A percentile compares a stretch with the other conserved stretches of the same genome.
Evolutionary conservation across 371 early-diverging fungal genomes (phyloP).

Genomic region (Thermomucor indicae-seudaticae): DNA sequence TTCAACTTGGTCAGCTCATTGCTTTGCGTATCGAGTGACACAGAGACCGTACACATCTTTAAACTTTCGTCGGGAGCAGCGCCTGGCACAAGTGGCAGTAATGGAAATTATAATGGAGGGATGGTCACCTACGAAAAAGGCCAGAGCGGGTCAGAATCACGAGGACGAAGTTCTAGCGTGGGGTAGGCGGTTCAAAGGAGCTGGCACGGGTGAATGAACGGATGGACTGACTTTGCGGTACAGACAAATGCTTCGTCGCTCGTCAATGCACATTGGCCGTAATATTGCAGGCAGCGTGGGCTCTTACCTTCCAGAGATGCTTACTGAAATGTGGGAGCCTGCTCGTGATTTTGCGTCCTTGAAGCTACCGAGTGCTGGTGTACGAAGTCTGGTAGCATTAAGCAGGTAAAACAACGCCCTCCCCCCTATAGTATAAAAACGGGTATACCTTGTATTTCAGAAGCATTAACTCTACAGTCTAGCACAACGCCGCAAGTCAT

Average conservation of each 20-base stretch:
- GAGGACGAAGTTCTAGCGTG: slow-evolving; percentile 4
- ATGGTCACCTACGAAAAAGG: not conserved
- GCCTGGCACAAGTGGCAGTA: not conserved
- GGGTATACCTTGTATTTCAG: too few species aligned
- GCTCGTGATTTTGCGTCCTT: slow-evolving; percentile 90
- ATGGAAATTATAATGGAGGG: not conserved
- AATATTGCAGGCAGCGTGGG: slow-evolving; percentile 48
- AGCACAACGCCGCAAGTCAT: slow-evolving; percentile 79
- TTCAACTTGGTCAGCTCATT: slow-evolving; percentile 82
- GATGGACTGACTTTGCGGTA: not conserved
- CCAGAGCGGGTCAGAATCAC: not conserved
- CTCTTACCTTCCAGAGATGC: slow-evolving; percentile 78
- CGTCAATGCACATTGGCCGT: slow-evolving; percentile 54
- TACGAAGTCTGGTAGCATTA: slow-evolving; percentile 79
- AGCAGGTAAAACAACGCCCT: slow-evolving; percentile 44
- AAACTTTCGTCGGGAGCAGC: slow-evolving; percentile 44
- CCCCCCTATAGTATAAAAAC: not conserved
- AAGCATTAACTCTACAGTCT: too few species aligned
- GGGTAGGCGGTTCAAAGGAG: not conserved
- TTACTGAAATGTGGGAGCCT: slow-evolving; percentile 95
- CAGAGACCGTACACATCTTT: slow-evolving; percentile 97
- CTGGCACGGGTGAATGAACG: too few species aligned
- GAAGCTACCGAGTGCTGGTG: slow-evolving; percentile 80
- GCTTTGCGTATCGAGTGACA: slow-evolving; percentile 87
- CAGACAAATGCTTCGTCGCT: slow-evolving; percentile 52